A percentile compares a stretch with the other conserved stretches of the same genome.
Conservation (phyloP, 1,284 basidiomycete species). For the Cutaneotrichosporon mucoides region DNA sequence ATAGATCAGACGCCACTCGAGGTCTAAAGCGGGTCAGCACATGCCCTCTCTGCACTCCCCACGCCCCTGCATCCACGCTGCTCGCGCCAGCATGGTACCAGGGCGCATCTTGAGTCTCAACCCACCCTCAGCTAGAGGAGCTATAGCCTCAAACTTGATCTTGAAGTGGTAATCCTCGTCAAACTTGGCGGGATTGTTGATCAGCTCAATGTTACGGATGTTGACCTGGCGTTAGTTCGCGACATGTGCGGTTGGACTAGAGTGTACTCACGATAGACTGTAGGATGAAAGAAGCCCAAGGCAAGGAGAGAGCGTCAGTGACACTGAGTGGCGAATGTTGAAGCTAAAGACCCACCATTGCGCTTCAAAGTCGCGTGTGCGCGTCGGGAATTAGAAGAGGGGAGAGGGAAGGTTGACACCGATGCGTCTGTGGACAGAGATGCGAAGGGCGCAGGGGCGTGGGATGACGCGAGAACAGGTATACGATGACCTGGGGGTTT, state of each 20-base stretch:
- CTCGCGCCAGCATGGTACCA: neutral
- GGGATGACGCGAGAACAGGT: too few relatives aligned
- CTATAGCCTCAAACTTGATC: slow-evolving; percentile 97
- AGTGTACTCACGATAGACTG: slow-evolving; percentile 40
- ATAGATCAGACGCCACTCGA: slow-evolving; percentile 97
- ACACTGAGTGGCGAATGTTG: neutral
- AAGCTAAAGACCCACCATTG: slow-evolving; percentile 6
- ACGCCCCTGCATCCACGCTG: neutral
- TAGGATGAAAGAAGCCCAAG: neutral
- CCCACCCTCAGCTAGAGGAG: slow-evolving; percentile 80
- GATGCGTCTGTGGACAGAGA: too few relatives aligned
- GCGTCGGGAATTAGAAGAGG: neutral
- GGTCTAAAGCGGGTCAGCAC: slow-evolving; percentile 57
- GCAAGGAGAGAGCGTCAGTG: neutral
- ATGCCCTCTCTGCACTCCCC: neutral
- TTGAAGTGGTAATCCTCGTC: slow-evolving; percentile 88
- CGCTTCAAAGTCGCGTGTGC: neutral
- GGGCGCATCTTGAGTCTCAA: neutral
- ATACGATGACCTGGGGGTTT: too few relatives aligned
- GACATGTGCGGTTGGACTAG: slow-evolving; percentile 2
- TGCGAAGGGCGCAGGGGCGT: too few relatives aligned
- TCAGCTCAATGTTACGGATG: slow-evolving; percentile 60
- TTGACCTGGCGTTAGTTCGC: slow-evolving; percentile 40
- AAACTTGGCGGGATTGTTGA: slow-evolving; percentile 90
- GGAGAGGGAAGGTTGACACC: neutral